Percentiles rank a stretch among this genome's conserved stretches.
These are phyloP conservation scores for Aspergillus coremiiformis DNA, from an alignment of 495 filamentous ascomycete genomes.

Conservation along the genomic window DNA sequence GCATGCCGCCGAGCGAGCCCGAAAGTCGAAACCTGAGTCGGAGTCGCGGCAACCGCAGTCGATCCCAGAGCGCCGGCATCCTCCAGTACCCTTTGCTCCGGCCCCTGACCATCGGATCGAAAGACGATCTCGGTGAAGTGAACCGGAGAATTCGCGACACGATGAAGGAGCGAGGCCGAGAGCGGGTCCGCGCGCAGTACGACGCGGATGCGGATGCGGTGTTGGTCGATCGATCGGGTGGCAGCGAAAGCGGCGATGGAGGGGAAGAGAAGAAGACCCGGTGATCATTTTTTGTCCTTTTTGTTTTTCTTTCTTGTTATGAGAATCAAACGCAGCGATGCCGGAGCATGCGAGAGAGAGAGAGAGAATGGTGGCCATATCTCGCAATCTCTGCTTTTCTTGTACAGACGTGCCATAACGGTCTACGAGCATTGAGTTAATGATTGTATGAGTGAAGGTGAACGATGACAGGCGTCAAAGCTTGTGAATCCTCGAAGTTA, in stretches of 20 bases:
- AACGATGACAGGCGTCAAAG: background rate
- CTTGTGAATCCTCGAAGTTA: background rate
- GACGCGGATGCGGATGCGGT: slow-evolving; percentile 9
- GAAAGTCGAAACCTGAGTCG: slow-evolving; percentile 56
- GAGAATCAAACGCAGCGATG: background rate
- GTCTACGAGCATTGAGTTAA: background rate
- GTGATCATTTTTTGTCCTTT: no score
- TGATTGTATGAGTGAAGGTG: background rate
- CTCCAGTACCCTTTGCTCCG: slow-evolving; percentile 4
- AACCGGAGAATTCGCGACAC: slow-evolving; percentile 67
- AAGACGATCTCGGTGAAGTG: slow-evolving; percentile 68
- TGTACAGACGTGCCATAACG: background rate
- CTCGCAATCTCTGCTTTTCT: background rate
- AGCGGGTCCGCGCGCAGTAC: slow-evolving; percentile 3
- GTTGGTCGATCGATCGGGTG: slow-evolving; percentile 1
- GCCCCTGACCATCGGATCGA: slow-evolving; percentile 54
- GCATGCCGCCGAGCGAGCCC: slow-evolving; percentile 19
- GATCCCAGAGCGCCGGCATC: slow-evolving; percentile 28
- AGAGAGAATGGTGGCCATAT: background rate
- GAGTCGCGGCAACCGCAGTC: slow-evolving; percentile 34
- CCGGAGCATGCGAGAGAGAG: background rate
- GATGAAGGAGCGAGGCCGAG: slow-evolving; percentile 65
- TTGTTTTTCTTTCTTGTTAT: background rate
- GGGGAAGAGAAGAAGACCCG: slow-evolving; percentile 7
- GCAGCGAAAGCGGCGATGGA: background rate